Evolutionary conservation across 2,329 filamentous ascomycete species (phyloP), one percentile per base, ranked within the genome.

Genomic region (Stagonosporopsis tanaceti): DNA sequence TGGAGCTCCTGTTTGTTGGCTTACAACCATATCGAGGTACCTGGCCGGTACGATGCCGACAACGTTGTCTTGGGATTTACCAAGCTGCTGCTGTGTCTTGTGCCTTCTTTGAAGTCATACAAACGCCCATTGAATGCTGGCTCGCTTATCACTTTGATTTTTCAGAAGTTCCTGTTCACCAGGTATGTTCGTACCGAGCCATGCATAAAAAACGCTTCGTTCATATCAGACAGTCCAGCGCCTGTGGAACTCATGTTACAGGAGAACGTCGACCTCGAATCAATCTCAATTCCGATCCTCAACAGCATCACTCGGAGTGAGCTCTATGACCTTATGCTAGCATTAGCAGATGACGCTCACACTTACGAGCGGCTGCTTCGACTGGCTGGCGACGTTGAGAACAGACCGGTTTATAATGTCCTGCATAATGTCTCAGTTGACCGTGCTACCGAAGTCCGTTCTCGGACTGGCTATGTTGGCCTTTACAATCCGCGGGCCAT

Each of bases 401-500:
- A 57, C 9, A 64, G 64, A 20, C 59, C 67, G 1, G 52, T 53
- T 5, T 89, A 89, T 64, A 80, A 81, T 14, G 89, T 88, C 60
- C 85, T 91, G 0, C 78, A 89, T 3, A 79, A 53, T 4, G 62
- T 69, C 20, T 60, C 67, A 79, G 4, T 91, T 60, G 90, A 94
- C 47, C 83, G 88, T 32, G 77, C 77, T 37, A 88, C 85, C 67
- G 85, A 87, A 15, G 84, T 96, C n/a, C 87, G 92, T 60, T 87
- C 91, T 2, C 78, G 85, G 1, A 90, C 90, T 61, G 93, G 92
- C 20, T 96, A 96, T 72, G 87, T 90, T n/a, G 95, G 95, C 1
- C 78, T 99, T n/a, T 85, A 85, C 54, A 99, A 99, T 69, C 84
- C 97, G 15, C 95, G 92, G 9, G 97, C 97, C 72, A 98, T 96